These are phyloP conservation scores for Spatholobus suberectus DNA, from an alignment of 306 rosid species.

Conservation along the genomic window DNA sequence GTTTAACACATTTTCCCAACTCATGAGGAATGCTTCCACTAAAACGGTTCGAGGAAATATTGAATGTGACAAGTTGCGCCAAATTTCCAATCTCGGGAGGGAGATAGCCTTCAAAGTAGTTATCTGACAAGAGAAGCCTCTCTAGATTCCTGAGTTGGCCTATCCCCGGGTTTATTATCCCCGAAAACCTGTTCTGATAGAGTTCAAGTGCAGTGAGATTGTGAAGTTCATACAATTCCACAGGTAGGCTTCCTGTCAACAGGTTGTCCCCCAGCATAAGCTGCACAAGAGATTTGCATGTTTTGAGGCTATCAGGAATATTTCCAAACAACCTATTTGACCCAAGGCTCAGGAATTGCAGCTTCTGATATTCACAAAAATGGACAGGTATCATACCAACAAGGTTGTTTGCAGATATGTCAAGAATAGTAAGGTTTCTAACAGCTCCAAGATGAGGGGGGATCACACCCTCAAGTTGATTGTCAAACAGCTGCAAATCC, in stretches of 20 bases:
- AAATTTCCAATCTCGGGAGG: conserved; percentile 73
- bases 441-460: conserved; percentile 71
- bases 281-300: conserved; percentile 73
- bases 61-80: conserved; percentile 64
- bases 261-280: conserved; percentile 74
- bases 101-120: conserved; percentile 60
- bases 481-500: conserved; percentile 80
- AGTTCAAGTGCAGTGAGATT: conserved; percentile 78
- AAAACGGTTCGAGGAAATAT: conserved; percentile 65
- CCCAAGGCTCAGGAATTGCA: conserved; percentile 78
- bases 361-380: conserved; percentile 62
- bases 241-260: conserved; percentile 68
- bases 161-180: conserved; percentile 58
- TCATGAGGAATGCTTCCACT: conserved; percentile 67
- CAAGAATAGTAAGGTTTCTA: conserved; percentile 64
- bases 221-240: conserved; percentile 63
- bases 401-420: conserved; percentile 70
- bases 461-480: conserved; percentile 71
- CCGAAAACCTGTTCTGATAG: conserved; percentile 60
- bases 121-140: conserved; percentile 73
- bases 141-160: conserved; percentile 59
- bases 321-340: conserved; percentile 72
- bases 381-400: conserved; percentile 66
- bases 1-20: conserved; percentile 65
- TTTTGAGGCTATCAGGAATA: conserved; percentile 67